A percentile compares a stretch with the other conserved stretches of the same genome.
phyloP scores from a whole-genome alignment of 192 early-diverging fungal species.

The Podila clonocystis region DNA sequence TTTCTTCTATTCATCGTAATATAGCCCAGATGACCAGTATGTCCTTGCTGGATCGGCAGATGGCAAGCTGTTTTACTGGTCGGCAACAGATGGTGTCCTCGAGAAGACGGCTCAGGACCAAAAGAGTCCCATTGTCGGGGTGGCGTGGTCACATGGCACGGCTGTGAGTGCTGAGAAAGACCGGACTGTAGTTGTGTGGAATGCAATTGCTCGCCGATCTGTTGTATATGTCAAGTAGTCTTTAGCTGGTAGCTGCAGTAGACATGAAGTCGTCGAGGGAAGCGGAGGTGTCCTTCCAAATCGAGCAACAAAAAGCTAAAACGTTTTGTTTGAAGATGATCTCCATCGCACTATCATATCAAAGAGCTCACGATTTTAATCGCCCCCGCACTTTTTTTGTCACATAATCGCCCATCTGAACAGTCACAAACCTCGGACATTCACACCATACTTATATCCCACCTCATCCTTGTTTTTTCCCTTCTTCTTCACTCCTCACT shows the following conservation, averaged over 20 bases:
- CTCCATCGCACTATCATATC: no score
- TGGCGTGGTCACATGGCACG: conserved; percentile 68
- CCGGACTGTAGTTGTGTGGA: conserved; percentile 67
- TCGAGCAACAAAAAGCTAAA: no score
- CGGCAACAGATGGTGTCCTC: conserved; percentile 68
- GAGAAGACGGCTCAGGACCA: conserved; percentile 76
- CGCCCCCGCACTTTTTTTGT: no score
- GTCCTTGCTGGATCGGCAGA: conserved; percentile 84
- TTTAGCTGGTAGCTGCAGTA: no score
- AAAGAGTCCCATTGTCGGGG: conserved; percentile 76
- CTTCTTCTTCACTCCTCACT: neutral
- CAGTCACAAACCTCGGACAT: no score
- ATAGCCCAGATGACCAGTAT: conserved; percentile 83
- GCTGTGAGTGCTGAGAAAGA: conserved; percentile 79
- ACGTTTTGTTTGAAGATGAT: no score
- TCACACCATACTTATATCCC: no score
- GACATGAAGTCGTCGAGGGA: no score
- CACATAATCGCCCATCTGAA: no score
- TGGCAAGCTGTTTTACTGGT: conserved; percentile 87
- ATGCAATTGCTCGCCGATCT: conserved; percentile 34
- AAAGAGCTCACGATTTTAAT: no score
- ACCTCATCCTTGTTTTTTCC: neutral
- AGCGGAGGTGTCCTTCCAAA: no score
- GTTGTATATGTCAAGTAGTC: conserved; percentile 33
- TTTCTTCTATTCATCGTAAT: no score